Evolutionary conservation across 192 early-diverging fungal species (phyloP).

Genomic region (Diversispora epigaea): DNA sequence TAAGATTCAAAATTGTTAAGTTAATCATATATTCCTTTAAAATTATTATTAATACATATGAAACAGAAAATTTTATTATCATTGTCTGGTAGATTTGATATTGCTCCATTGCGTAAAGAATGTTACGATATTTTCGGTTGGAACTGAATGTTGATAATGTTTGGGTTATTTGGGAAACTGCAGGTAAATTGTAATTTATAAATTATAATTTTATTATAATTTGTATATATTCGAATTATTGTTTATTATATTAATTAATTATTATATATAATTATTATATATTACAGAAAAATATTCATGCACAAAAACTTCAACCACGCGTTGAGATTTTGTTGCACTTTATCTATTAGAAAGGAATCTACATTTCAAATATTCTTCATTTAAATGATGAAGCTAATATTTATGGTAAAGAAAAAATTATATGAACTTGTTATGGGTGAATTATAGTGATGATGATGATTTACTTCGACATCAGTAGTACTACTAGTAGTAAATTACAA

Average conservation of each 20-base stretch:
- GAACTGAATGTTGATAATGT: constrained; percentile 35
- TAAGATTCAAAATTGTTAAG: constrained; percentile 24
- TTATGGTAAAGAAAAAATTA: constrained; percentile 32
- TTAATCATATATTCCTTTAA: constrained; percentile 24
- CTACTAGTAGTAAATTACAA: background rate
- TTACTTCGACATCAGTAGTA: too few relatives aligned
- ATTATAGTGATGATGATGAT: constrained; percentile 10
- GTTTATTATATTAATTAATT: background rate
- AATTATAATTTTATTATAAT: background rate
- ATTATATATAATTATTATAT: too few relatives aligned
- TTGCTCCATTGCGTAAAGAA: constrained; percentile 32
- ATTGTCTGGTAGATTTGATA: constrained; percentile 38
- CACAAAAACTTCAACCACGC: constrained; percentile 32
- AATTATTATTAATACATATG: constrained; percentile 6
- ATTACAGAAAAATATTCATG: constrained; percentile 37
- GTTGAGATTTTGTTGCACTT: constrained; percentile 34
- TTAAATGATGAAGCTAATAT: constrained; percentile 37
- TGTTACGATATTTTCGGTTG: constrained; percentile 36
- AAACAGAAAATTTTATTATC: constrained; percentile 35
- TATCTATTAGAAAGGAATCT: constrained; percentile 33
- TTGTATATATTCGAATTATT: background rate
- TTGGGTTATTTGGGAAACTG: constrained; percentile 40
- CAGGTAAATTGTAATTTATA: constrained; percentile 32
- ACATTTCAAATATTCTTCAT: constrained; percentile 31
- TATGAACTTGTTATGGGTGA: constrained; percentile 40